Base-by-base conservation (phyloP, 768 basidiomycete species). In the Cantharellus anzutake region DNA sequence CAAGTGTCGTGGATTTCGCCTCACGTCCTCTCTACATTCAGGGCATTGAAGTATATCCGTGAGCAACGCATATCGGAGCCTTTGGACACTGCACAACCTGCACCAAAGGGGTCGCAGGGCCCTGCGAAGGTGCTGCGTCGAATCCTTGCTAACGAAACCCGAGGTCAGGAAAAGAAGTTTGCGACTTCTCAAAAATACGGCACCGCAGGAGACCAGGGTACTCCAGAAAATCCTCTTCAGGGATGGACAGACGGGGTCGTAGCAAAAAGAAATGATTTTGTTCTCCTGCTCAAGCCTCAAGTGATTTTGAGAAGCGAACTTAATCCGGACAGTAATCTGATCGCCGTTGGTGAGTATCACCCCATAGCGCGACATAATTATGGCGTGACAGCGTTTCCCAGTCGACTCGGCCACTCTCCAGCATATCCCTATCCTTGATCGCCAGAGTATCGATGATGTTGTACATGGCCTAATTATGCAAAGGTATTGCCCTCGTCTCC, bases 271-370 rank as follows among this genome's bases (percentile, higher is more conserved):
- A 80, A 81, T 48, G 80, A 91, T 66, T 84, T 86, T 68, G 86
- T 86, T 66, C 74, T 91, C n/a, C 75, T 97, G 41, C 72, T 94
- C 61, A 92, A 92, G 66, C 91, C 93, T 7, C 93, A 98, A 67
- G 79, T 98, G 57, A 80, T 90, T 5, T 71, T 96, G 37, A 75
- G 79, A 20, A 85, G 81, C 62, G 79, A 83, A 42, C 68, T 73
- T 16, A 67, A 69, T 52, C 70, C 73, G 39, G 79, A 79, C 60
- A 76, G 82, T 2, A 37, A 55, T 37, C 35, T 55, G 52, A 37
- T 55, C 11, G 52, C 52, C 7, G 52, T 55, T 55, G 52, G 52
- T 55, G 7, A 7, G 52, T 55, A 11, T 11, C 44, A 29, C 29
- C 11, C 44, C 29, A 11, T 48, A 29, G 44, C 11, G 44, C 29